Evolutionary conservation across 805 yeast species (phyloP), one percentile per base, ranked within the genome.

Genomic region (Nakazawaea ishiwadae): DNA sequence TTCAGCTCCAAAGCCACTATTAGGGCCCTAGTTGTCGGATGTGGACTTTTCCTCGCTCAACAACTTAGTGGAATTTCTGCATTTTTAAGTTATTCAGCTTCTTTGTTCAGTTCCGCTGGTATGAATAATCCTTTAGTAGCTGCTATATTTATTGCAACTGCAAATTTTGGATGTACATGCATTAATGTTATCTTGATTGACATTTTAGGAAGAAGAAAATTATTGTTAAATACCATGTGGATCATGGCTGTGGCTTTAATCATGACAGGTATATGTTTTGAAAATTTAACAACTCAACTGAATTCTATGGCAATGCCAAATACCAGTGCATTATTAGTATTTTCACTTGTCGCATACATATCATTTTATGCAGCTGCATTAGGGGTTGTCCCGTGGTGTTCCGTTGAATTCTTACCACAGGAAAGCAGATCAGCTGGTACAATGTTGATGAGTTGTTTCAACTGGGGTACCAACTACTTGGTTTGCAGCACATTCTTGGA

Each of bases 41-140:
- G 76, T 48, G 71, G 72, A 15, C 56, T 79, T 32, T 64, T 77
- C 68, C 65, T 75, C 47, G 68, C 75, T 48, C 84, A 79, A 53
- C 84, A 78, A 56, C 63, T 71, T 38, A 68, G 77, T n/a, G 84
- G 84, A 41, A 72, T 76, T 54, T 77, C 77, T 59, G 77, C 79
- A 31, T 76, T 79, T 52, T 75, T 78, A 72, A 78, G 77, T 57
- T 79, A 77, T 51, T 75, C 80, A 5, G 73, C 82, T 8, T 66
- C 79, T 11, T 69, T 79, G 35, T 77, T 79, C 63, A 55, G 68
- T 40, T 66, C 71, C 16, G 67, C 75, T 16, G 77, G 79, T 4
- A 60, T 73, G 48, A 51, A 62, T 8, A 73, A 77, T 52, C 79
- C 83, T n/a, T 64, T 78, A 51, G 54, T 69, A 32, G 76, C 80